A percentile compares a stretch with the other conserved stretches of the same genome.
These are phyloP conservation scores for Candida sanyaensis DNA, from an alignment of 1,139 yeast species.

Conservation along the genomic window DNA sequence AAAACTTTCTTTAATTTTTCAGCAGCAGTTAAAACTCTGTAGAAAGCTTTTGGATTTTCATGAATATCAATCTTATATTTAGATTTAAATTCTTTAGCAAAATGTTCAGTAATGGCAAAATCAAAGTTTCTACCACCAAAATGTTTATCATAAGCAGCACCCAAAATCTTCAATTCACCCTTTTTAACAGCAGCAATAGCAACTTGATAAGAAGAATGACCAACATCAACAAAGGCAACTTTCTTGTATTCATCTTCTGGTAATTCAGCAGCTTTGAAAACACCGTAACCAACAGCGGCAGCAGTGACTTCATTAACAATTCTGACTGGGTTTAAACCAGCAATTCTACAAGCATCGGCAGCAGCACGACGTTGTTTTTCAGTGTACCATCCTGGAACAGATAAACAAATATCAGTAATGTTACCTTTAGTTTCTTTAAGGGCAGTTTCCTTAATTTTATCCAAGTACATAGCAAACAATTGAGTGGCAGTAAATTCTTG, in stretches of 20 bases:
- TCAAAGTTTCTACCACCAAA: conserved; percentile 99
- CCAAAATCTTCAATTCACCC: conserved; percentile 93
- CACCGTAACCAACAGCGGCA: conserved; percentile 99
- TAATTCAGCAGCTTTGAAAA: conserved; percentile 92
- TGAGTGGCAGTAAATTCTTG: conserved; percentile 84
- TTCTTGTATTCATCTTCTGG: conserved; percentile 88
- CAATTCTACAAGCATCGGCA: conserved; percentile 92
- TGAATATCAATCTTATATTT: conserved; percentile 93
- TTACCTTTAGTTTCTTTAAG: conserved; percentile 78
- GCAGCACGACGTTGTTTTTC: conserved; percentile 97
- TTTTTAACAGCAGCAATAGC: conserved; percentile 89
- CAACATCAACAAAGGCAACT: conserved; percentile 94
- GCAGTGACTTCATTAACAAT: conserved; percentile 97
- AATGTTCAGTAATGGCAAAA: conserved; percentile 89
- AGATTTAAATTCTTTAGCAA: conserved; percentile 85
- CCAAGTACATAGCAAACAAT: conserved; percentile 91
- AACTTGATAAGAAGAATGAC: conserved; percentile 94
- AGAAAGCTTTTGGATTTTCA: conserved; percentile 91
- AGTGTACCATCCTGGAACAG: conserved; percentile 97
- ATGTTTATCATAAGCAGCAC: conserved; percentile 91
- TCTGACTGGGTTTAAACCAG: conserved; percentile 97
- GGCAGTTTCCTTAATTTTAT: conserved; percentile 84
- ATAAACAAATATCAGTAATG: conserved; percentile 84
- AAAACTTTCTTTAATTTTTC: conserved; percentile 94
- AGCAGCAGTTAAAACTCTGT: conserved; percentile 88